Evolutionary conservation across 805 yeast genomes (phyloP), one percentile per base, ranked within the genome.

Genomic region (Barnettozyma californica): DNA sequence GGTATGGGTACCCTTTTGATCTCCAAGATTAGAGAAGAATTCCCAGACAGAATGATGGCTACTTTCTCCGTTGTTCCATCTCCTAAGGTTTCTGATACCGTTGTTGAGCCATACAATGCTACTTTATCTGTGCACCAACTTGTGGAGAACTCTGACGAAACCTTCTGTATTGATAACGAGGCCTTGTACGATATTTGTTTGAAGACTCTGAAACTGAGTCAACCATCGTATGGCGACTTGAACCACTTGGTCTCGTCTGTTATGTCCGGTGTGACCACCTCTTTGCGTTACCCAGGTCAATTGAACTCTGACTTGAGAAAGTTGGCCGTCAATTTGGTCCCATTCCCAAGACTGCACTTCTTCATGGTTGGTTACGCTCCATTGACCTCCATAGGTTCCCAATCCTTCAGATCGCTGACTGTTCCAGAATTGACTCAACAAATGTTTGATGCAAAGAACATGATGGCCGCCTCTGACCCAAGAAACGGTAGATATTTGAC

Each of bases 291-390:
- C 66, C 97, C 90, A 67, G 99, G 99, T 61, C 90, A 97, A 41
- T 80, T 92, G 68, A 92, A 92, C 68, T 98, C 95, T 53, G 99
- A 92, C 72, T 80, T 94, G 67, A 94, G 94, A 73, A 98, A 92
- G 73, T 91, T 92, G 79, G 98, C 95, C 75, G 95, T 98, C 49
- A 94, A 94, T 71, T 78, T 94, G 76, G 99, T 94, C 50, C 99
- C 99, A 65, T 94, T 89, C 76, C 99, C 99, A 73, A 89, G 98
- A 77, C 91, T 94, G 65, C 99, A 94, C 74, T 94, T 94, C 92
- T 98, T 98, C 64, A 83, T 94, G 73, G 98, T 94, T 53, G 89
- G 97, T 46, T 92, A 92, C 68, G 97, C 98, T 19, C 99, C 99
- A 57, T 94, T 94, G 50, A 77, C 89, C 64, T 86, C 97, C 33